Evolutionary conservation across 2,329 filamentous ascomycete genomes (phyloP), one percentile per base, ranked within the genome.

Genomic region (Nemania serpens): DNA sequence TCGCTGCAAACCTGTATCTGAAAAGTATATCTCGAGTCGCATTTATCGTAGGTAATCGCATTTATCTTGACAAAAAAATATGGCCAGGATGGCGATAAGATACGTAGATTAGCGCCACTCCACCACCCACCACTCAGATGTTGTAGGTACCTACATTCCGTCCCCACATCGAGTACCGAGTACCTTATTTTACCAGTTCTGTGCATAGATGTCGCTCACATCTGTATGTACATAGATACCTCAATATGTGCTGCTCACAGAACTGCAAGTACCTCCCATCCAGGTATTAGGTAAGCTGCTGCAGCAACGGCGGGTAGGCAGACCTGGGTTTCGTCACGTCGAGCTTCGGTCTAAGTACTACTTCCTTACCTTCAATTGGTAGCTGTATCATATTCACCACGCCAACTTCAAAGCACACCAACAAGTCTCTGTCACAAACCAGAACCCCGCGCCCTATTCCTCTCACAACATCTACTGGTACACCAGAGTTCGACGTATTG

Each of bases 271-370:
- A n/a, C n/a, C n/a, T n/a, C n/a, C n/a, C n/a, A n/a, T n/a, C n/a
- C n/a, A n/a, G n/a, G n/a, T n/a, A n/a, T 34, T 51, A 62, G 22
- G 39, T 59, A 62, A 62, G 59, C 55, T 50, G 46, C 25, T 29
- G 13, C 6, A 22, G 15, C 34, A 9, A 13, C 37, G 9, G 58
- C 59, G n/a, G n/a, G n/a, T n/a, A 66, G 63, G 63, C 63, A 66
- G 63, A 64, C 36, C 55, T n/a, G 42, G 61, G 55, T 66, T 66
- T 66, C 63, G 63, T 66, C 63, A 66, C 63, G 49, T 43, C 58
- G 43, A 55, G 51, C 50, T 3, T 42, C 29, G 7, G 2, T 15
- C 25, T 39, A 39, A 39, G 36, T 39, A 5, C 4, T 12, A 13
- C 4, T 10, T 12, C 29, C 48, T 2, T 33, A 55, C 29, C 42